Conservation (phyloP, 1,284 basidiomycete genomes). For the Ceratobasidium sp. region DNA sequence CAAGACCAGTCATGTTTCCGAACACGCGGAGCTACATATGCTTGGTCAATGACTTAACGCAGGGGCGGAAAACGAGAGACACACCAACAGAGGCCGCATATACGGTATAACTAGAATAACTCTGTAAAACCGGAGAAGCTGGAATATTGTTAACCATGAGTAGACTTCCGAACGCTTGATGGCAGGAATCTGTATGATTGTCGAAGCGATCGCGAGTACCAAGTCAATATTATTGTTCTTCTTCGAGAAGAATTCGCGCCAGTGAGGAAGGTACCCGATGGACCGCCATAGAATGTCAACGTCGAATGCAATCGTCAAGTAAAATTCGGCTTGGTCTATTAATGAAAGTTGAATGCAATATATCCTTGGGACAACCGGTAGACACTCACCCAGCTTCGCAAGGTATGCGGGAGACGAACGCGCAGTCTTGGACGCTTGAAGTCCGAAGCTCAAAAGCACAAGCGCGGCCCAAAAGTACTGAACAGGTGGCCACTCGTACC, state of each 20-base stretch:
- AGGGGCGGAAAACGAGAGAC: conserved; percentile 46
- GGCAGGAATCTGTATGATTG: conserved; percentile 85
- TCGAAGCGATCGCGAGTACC: conserved; percentile 79
- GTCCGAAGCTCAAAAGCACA: conserved; percentile 71
- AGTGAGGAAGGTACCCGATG: conserved; percentile 77
- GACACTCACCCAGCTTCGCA: conserved; percentile 51
- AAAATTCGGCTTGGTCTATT: conserved; percentile 77
- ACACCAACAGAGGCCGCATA: conserved; percentile 80
- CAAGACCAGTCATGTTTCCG: conserved; percentile 89
- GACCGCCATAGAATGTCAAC: conserved; percentile 86
- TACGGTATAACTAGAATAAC: conserved; percentile 89
- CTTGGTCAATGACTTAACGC: conserved; percentile 25
- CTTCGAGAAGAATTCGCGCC: conserved; percentile 77
- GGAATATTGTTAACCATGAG: conserved; percentile 92
- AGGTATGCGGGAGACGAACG: conserved; percentile 59
- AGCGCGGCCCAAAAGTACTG: conserved; percentile 82
- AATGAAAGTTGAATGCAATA: not conserved
- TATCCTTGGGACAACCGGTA: not conserved
- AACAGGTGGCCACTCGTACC: conserved; percentile 46
- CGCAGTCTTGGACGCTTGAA: conserved; percentile 80
- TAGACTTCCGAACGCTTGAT: conserved; percentile 74
- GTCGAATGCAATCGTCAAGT: conserved; percentile 85
- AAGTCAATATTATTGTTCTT: conserved; percentile 81
- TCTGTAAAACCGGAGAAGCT: conserved; percentile 89
- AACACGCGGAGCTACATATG: conserved; percentile 79